A percentile compares a stretch with the other conserved stretches of the same genome.
These are phyloP conservation scores for Neoscytalidium dimidiatum DNA, from an alignment of 2,329 filamentous ascomycete species.

Conservation along the genomic window DNA sequence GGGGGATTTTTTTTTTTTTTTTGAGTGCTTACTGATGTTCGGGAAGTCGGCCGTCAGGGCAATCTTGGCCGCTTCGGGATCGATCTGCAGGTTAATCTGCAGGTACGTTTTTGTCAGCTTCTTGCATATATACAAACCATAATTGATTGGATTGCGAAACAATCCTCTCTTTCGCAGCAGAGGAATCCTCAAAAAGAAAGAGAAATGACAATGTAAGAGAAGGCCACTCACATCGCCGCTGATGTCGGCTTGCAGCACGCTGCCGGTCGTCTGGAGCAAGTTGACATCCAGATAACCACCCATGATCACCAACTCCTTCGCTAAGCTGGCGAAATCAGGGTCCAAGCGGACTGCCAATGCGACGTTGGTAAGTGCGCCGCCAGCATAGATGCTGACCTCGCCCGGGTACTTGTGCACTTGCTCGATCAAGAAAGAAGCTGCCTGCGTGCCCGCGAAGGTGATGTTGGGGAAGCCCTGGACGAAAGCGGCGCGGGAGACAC, in stretches of 20 bases:
- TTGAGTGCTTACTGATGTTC: conserved; percentile 30
- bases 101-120: background rate
- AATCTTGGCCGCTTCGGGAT: conserved; percentile 54
- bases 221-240: conserved; percentile 25
- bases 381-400: conserved; percentile 51
- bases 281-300: conserved; percentile 51
- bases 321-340: conserved; percentile 47
- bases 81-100: conserved; percentile 54
- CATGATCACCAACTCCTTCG: conserved; percentile 53
- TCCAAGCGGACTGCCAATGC: conserved; percentile 51
- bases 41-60: conserved; percentile 51
- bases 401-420: conserved; percentile 51
- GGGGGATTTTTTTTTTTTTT: background rate
- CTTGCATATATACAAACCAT: too few species aligned
- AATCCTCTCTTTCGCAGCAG: too few species aligned
- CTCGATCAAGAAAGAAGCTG: conserved; percentile 49
- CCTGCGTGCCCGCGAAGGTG: conserved; percentile 41
- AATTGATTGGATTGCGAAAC: too few species aligned
- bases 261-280: conserved; percentile 30
- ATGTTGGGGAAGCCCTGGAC: conserved; percentile 50
- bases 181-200: too few species aligned
- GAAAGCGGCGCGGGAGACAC: conserved; percentile 45
- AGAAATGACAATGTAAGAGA: too few species aligned
- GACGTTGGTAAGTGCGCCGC: conserved; percentile 52
- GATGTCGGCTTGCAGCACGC: conserved; percentile 28